A percentile compares a stretch with the other conserved stretches of the same genome.
Evolutionary conservation across 192 early-diverging fungal species (phyloP).

Genomic region (Coemansia sp.): DNA sequence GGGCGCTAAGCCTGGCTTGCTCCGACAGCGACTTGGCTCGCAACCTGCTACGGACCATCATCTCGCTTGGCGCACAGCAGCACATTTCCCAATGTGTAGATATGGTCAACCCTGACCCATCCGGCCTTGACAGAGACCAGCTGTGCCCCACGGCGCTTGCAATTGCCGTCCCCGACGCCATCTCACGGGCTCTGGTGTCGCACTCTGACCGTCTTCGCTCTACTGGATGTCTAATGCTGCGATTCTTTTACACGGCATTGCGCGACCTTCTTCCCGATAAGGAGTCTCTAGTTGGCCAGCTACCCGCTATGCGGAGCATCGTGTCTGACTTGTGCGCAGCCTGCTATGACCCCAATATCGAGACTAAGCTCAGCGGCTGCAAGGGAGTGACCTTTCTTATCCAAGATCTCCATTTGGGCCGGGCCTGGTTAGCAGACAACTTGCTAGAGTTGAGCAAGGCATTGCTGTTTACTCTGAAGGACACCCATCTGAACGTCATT

Average conservation of each 20-base stretch:
- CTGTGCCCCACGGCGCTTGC: constrained; percentile 20
- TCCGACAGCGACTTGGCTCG: constrained; percentile 25
- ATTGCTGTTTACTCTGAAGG: constrained; percentile 93
- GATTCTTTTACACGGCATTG: constrained; percentile 30
- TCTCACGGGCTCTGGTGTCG: constrained; percentile 41
- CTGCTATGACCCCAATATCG: constrained; percentile 90
- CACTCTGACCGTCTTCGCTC: constrained; percentile 22
- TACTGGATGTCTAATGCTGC: constrained; percentile 33
- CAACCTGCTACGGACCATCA: constrained; percentile 26
- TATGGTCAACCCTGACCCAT: constrained; percentile 10
- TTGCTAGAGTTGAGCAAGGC: constrained; percentile 93
- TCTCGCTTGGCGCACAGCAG: constrained; percentile 32
- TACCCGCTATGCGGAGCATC: constrained; percentile 56
- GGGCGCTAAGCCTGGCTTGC: constrained; percentile 48
- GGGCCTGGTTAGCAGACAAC: constrained; percentile 90
- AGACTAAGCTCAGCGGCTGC: constrained; percentile 87
- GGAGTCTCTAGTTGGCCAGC: constrained; percentile 32
- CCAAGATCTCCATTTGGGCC: constrained; percentile 80
- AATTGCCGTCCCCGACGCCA: constrained; percentile 29
- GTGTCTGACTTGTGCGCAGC: constrained; percentile 85
- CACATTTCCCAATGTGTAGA: constrained; percentile 40
- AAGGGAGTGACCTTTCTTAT: constrained; percentile 82
- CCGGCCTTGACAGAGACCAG: not conserved
- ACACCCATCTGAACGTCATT: constrained; percentile 52
- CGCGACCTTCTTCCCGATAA: constrained; percentile 18